Base-by-base conservation (phyloP, 257 asterid species). In the Solanum bulbocastanum region DNA sequence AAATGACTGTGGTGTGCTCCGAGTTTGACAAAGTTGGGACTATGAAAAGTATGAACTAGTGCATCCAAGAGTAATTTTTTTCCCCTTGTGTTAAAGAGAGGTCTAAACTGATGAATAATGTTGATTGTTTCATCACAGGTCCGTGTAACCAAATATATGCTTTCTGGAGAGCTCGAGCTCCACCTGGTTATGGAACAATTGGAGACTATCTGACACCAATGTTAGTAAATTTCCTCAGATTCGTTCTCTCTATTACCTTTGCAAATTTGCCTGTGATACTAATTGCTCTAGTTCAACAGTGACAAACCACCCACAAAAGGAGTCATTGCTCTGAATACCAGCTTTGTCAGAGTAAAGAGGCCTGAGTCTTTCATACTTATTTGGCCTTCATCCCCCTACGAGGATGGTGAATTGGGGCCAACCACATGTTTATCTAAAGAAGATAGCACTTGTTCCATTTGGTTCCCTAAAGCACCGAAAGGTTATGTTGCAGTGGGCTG, bases 121-220 rank as follows among this genome's bases (percentile, higher is more conserved):
- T 81, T 81, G 65, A 81, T 49, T 81, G 85, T 81, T 46, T 49
- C 69, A 30, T 46, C 85, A 46, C 69, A 81, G 85, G 85, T 81
- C 68, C 69, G 4, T 81, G 68, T 84, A 94, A 88, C 86, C 96
- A 93, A 89, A 91, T 92, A 87, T 93, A 93, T 90, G 92, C 95
- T 83, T 97, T 97, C 87, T 97, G 99, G 99, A 94, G 98, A 93
- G 96, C 99, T 87, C 98, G 96, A 44, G 99, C 97, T 69, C 99
- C 99, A 33, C 93, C 98, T 79, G 99, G 99, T 90, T 97, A 94
- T 93, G 98, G 95, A 60, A 90, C 93, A 75, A 96, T 97, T 15
- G 98, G 98, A 60, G 99, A 97, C 94, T 96, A 95, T 94, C 90
- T 97, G 88, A 97, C 99, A 40, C 99, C 99, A 87, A 86, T 89